Base-by-base conservation (phyloP, 768 basidiomycete genomes). In the Serendipita sp. region DNA sequence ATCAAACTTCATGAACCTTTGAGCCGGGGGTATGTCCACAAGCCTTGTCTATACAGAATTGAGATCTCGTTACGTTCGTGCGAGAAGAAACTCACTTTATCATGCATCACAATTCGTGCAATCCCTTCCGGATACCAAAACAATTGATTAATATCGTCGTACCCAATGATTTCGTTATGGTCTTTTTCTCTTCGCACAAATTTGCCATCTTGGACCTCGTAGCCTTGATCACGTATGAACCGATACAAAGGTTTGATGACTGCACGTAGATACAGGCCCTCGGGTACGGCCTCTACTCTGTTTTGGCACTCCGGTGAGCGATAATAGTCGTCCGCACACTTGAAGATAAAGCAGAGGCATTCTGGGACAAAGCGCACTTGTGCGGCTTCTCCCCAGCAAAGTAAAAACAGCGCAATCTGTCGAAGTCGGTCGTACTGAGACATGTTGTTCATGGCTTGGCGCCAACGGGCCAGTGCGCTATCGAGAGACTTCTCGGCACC, bases 121-220 rank as follows among this genome's bases (percentile, higher is more conserved):
- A 99, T 93, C 36, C 96, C 96, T 68, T 99, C 96, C 2, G 95
- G 96, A 73, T 98, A 99, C 96, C 95, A 99, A 75, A 99, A 99
- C 53, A 99, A 76, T 73, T 99, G 95, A 72, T 99, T 99, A 67
- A 98, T 87, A 75, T 99, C 96, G 73, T 99, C 96, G 70, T 99
- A 99, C 3, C 96, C 96, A 70, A 99, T 95, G 70, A 97, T 93
- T 66, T 84, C 80, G 58, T 91, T 85, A 71, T 98, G 96, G 70
- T 99, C 96, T 72, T 79, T 79, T 78, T 99, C 96, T 71, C 88
- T 80, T 71, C 91, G 81, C 46, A 98, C 87, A 73, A 95, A 97
- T 75, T 91, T 91, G 43, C 92, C 92, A 70, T 97, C 95, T 27
- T 90, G 80, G 44, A 96, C 88, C 74, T 99, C 95, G 73, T 97